Evolutionary conservation across 2,329 filamentous ascomycete species (phyloP).

Genomic region (Ustulina deusta): DNA sequence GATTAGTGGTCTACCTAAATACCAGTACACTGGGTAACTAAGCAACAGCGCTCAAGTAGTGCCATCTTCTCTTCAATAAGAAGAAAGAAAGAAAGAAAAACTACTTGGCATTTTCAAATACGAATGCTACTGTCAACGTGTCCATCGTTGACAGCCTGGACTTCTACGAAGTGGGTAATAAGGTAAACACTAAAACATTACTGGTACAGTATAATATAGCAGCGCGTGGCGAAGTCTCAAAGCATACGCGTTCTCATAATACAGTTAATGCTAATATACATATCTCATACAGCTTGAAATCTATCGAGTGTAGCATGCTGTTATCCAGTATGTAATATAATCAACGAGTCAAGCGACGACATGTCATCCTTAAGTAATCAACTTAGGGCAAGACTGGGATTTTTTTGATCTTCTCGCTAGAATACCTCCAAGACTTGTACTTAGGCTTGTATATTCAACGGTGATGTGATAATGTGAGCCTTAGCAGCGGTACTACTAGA

Average conservation of each 20-base stretch:
- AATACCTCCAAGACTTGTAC: conserved; percentile 7
- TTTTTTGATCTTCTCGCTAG: conserved; percentile 18
- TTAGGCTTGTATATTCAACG: conserved; percentile 11
- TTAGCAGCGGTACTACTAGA: neutral
- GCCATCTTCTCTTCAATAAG: neutral
- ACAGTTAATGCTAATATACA: neutral
- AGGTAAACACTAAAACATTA: neutral
- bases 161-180: conserved; percentile 23
- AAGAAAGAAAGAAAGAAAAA: neutral
- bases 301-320: neutral
- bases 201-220: conserved; percentile 20
- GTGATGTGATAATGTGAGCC: neutral
- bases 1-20: neutral
- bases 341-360: neutral
- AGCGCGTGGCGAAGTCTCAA: conserved; percentile 19
- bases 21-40: neutral
- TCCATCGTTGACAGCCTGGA: conserved; percentile 26
- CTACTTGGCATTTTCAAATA: conserved; percentile 18
- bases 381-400: conserved; percentile 4
- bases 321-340: neutral
- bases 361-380: neutral
- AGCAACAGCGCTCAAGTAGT: neutral
- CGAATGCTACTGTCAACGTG: conserved; percentile 32
- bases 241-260: conserved; percentile 4
- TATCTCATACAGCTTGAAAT: neutral